phyloP scores from a whole-genome alignment of 2,329 filamentous ascomycete genomes.

The Aspergillus aculeatus region DNA sequence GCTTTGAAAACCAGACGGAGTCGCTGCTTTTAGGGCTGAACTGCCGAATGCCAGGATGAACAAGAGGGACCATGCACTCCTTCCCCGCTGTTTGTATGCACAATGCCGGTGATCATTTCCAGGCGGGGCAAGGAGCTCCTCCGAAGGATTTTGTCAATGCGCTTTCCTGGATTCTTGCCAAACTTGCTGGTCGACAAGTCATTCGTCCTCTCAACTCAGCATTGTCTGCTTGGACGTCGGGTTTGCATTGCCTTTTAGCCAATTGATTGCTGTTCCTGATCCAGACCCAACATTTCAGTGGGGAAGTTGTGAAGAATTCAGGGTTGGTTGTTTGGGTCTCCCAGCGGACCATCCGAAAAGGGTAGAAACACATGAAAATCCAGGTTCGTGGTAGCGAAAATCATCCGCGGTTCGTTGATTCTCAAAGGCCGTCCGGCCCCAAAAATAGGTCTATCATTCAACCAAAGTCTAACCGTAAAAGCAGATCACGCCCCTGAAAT shows the following conservation, averaged over 20 bases:
- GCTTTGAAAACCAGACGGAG: neutral
- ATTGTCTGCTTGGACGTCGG: neutral
- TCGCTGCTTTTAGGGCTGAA: neutral
- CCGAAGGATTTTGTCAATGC: neutral
- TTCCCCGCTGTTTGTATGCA: neutral
- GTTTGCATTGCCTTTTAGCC: neutral
- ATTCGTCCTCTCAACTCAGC: neutral
- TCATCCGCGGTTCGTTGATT: neutral
- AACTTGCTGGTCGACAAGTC: neutral
- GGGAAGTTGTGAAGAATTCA: neutral
- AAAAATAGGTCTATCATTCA: neutral
- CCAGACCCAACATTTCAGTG: neutral
- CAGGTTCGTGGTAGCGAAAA: neutral
- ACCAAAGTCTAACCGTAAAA: neutral
- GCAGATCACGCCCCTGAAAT: neutral
- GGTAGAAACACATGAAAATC: neutral
- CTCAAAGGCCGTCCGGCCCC: neutral
- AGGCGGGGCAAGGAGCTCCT: slow-evolving; percentile 6
- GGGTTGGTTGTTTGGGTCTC: neutral
- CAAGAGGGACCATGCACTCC: neutral
- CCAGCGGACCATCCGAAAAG: neutral
- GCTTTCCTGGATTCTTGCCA: neutral
- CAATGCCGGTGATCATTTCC: neutral
- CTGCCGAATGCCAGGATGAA: neutral
- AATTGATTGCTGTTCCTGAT: neutral